Conservation (phyloP, 2,329 filamentous ascomycete species). For the Xylariaceae sp. region DNA sequence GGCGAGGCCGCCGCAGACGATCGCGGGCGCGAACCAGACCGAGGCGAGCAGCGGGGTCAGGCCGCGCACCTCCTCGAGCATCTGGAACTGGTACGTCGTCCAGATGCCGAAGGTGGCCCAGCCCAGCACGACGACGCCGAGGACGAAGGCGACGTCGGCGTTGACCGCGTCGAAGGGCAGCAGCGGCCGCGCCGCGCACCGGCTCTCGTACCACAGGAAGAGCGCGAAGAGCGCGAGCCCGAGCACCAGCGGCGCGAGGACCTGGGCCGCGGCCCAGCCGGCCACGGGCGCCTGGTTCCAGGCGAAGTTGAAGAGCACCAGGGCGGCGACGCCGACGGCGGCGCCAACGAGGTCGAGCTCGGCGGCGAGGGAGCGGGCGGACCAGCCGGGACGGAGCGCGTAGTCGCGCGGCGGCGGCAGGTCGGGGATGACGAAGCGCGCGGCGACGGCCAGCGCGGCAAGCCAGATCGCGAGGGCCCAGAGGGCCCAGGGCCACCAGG, state of each 20-base stretch:
- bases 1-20: conserved; percentile 26
- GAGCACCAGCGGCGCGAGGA: conserved; percentile 43
- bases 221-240: conserved; percentile 39
- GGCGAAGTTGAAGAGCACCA: conserved; percentile 50
- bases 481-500: conserved; percentile 23
- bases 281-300: conserved; percentile 51
- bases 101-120: conserved; percentile 38
- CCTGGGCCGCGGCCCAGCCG: conserved; percentile 44
- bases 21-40: conserved; percentile 25
- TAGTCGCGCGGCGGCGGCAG: conserved; percentile 12
- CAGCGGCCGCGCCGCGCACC: conserved; percentile 36
- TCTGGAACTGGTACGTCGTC: conserved; percentile 33
- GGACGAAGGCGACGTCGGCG: conserved; percentile 39
- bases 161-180: conserved; percentile 43
- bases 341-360: conserved; percentile 19
- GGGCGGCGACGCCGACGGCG: conserved; percentile 36
- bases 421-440: conserved; percentile 16
- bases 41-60: conserved; percentile 25
- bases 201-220: conserved; percentile 43
- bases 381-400: conserved; percentile 8
- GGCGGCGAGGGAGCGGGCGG: conserved; percentile 8
- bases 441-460: conserved; percentile 10
- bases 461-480: conserved; percentile 17
- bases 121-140: conserved; percentile 36
- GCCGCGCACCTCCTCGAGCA: conserved; percentile 28